Evolutionary conservation across 306 rosid genomes (phyloP), one percentile per base, ranked within the genome.

Genomic region (Medicago arabica): DNA sequence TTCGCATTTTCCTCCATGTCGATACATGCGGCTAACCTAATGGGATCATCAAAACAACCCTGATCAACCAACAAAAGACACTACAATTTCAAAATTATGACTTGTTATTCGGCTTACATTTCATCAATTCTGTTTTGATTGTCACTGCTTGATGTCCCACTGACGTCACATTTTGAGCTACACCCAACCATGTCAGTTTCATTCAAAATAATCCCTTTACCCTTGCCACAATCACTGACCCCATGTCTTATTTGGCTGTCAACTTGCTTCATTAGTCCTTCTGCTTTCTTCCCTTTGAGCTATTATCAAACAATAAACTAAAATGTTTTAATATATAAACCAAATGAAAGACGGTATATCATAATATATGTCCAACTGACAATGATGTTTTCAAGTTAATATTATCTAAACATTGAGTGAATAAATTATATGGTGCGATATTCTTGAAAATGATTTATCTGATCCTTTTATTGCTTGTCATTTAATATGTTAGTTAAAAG

Each of bases 1-100:
- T 40, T 70, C 5, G 49, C 81, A 73, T 80, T 80, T 74, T 83
- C 81, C 78, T 86, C 89, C 16, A 19, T 41, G 36, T 69, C 72
- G 80, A 83, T 77, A 76, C 81, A 83, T 57, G 83, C 81, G 11
- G 87, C 85, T 82, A 85, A 76, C 89, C 89, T 86, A 51, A 76
- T 31, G 55, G 49, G 69, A 39, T 17, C 72, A 81, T 76, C 50
- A 77, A 74, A 69, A 78, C 65, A 70, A 71, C 15, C 2, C 9
- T 80, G 14, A 49, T 59, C 69, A 77, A 38, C 68, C 76, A 41
- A 25, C 12, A 53, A 72, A 67, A 68, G 74, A 44, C 50, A 72
- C 66, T 19, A 63, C 12, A 57, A 70, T 16, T 50, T 53, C 44
- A 23, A 69, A 69, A 62, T 40, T 75, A 57, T 6, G 44, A 72